Base-by-base conservation (phyloP, 306 rosid genomes). In the Aeschynomene evenia region DNA sequence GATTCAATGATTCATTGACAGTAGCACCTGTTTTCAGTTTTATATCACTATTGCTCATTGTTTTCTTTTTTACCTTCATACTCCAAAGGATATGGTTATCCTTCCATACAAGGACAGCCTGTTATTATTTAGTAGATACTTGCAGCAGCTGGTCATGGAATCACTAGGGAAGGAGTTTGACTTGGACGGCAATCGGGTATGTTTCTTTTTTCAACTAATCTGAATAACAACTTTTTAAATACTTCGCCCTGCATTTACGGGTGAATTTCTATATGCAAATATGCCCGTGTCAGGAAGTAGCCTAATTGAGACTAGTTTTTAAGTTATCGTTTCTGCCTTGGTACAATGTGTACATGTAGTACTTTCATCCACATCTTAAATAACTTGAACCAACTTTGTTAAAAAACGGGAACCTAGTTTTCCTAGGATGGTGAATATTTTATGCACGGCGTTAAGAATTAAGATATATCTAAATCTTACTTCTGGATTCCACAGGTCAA, bases 141-240 rank as follows among this genome's bases (percentile, higher is more conserved):
- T 94, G 81, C 99, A 94, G 80, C 99, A 94, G 82, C 75, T 94
- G 78, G 99, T 94, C 80, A 94, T 94, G 99, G 99, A 94, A 84
- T 94, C 99, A 61, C 77, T 94, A 68, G 99, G 99, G 74, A 94
- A 94, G 76, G 99, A 94, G 86, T 94, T 87, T 83, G 99, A 94
- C 87, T 90, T 94, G 80, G 92, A 91, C 28, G 99, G 99, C 40
- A 88, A 94, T 82, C 85, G 92, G 92, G 99, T 94, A 89, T 69
- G 76, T 53, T 64, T 71, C 76, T 45, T 58, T 15, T 39, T 76
- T 56, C 40, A 14, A 65, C 37, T 72, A 36, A 69, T 59, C 29
- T 10, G 42, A 57, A 10, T 23, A 71, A 14, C 34, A 54, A 2
- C 8, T 49, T 49, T 67, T 74, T 58, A 29, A n/a, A n/a, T 63